Evolutionary conservation across 192 early-diverging fungal genomes (phyloP).

Genomic region (Coemansia javaensis): DNA sequence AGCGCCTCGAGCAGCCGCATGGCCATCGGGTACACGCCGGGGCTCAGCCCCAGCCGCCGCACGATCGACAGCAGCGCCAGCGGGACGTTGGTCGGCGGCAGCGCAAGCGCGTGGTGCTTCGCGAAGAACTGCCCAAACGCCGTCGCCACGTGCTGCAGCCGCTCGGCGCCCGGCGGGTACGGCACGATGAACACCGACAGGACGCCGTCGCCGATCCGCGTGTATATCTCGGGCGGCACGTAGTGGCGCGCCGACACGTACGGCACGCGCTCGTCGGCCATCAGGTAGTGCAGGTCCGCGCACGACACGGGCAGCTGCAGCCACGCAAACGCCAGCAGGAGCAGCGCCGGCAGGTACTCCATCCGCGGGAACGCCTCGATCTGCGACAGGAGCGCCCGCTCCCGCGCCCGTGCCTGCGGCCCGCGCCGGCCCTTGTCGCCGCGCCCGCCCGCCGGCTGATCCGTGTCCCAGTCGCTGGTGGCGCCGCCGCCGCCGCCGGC

Average conservation of each 20-base stretch:
- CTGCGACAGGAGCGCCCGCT: neutral
- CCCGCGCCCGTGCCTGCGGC: too few relatives aligned
- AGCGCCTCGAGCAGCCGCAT: slow-evolving; percentile 17
- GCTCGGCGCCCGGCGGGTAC: slow-evolving; percentile 7
- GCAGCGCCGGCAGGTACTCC: slow-evolving; percentile 34
- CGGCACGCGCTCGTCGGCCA: slow-evolving; percentile 34
- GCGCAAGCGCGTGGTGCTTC: slow-evolving; percentile 13
- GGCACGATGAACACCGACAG: slow-evolving; percentile 6
- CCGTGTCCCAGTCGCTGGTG: neutral
- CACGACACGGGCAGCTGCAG: slow-evolving; percentile 19
- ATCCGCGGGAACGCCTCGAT: slow-evolving; percentile 22
- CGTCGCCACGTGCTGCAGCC: slow-evolving; percentile 1
- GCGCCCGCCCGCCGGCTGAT: neutral
- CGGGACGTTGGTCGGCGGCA: slow-evolving; percentile 12
- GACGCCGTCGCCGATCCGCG: slow-evolving; percentile 18
- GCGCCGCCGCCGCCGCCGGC: neutral
- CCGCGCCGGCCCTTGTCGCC: too few relatives aligned
- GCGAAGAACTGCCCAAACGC: slow-evolving; percentile 18
- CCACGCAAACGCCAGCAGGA: slow-evolving; percentile 23
- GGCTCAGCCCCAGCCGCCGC: slow-evolving; percentile 15
- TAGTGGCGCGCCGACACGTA: slow-evolving; percentile 15
- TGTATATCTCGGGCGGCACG: slow-evolving; percentile 10
- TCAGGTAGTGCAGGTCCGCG: slow-evolving; percentile 26
- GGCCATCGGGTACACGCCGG: slow-evolving; percentile 25
- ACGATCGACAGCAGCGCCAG: slow-evolving; percentile 17